Evolutionary conservation across 768 basidiomycete genomes (phyloP).

Genomic region (Mycena metata): DNA sequence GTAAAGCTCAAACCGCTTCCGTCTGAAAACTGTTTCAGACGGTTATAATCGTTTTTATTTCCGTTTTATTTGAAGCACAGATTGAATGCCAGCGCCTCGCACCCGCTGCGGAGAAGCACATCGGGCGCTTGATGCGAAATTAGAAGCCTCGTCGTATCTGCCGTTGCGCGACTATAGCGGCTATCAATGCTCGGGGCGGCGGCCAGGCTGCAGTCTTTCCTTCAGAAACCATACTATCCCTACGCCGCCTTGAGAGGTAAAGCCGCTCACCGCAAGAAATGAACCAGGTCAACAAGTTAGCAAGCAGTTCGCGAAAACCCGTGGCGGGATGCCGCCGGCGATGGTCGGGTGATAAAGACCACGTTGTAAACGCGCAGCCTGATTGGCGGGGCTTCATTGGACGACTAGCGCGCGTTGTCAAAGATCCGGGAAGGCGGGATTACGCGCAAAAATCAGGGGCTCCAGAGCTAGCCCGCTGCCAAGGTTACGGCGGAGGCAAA

Average conservation of each 20-base stretch:
- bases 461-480: too few relatives aligned
- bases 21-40: too few relatives aligned
- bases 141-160: slow-evolving; percentile 29
- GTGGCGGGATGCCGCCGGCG: slow-evolving; percentile 20
- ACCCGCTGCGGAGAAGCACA: slow-evolving; percentile 32
- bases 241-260: not conserved
- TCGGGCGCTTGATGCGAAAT: slow-evolving; percentile 34
- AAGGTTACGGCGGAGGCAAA: slow-evolving; percentile 28
- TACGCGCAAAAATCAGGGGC: slow-evolving; percentile 16
- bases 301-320: not conserved
- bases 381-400: slow-evolving; percentile 31
- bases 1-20: too few relatives aligned
- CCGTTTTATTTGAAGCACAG: too few relatives aligned
- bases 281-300: not conserved
- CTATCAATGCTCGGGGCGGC: slow-evolving; percentile 28
- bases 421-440: slow-evolving; percentile 25
- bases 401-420: slow-evolving; percentile 30
- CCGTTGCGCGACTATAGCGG: too few relatives aligned
- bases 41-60: too few relatives aligned
- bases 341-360: slow-evolving; percentile 23
- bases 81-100: slow-evolving; percentile 13
- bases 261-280: not conserved
- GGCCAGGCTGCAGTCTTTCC: slow-evolving; percentile 7
- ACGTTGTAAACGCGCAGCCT: slow-evolving; percentile 28
- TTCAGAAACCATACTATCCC: slow-evolving; percentile 24